Conservation (phyloP, 331 rosid genomes). For the Erythrophleum ivorense region DNA sequence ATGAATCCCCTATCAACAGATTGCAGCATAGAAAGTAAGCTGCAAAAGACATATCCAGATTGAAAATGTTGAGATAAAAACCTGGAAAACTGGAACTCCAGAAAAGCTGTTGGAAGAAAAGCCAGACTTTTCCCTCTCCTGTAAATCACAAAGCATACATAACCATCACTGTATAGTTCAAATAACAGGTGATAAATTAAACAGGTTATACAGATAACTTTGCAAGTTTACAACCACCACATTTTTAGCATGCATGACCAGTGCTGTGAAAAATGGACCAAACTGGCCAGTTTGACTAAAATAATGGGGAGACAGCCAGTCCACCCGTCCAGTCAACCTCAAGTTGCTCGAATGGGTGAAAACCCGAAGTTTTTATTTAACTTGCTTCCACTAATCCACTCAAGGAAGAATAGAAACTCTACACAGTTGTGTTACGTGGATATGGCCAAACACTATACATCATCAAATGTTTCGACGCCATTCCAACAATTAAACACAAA, state of each 20-base stretch:
- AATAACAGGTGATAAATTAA: not conserved
- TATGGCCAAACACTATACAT: not conserved
- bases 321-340: slow-evolving; percentile 24
- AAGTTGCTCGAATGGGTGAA: not conserved
- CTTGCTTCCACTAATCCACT: not conserved
- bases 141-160: slow-evolving; percentile 33
- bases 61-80: slow-evolving; percentile 47
- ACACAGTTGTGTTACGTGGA: not conserved
- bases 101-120: slow-evolving; percentile 59
- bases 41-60: slow-evolving; percentile 22
- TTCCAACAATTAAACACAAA: not conserved
- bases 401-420: not conserved
- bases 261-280: slow-evolving; percentile 12
- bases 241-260: slow-evolving; percentile 17
- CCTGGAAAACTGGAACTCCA: slow-evolving; percentile 97
- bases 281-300: not conserved
- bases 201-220: slow-evolving; percentile 7
- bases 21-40: slow-evolving; percentile 5
- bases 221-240: slow-evolving; percentile 8
- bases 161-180: slow-evolving; percentile 18
- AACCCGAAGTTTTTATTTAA: not conserved
- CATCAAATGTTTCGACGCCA: not conserved
- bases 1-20: slow-evolving; percentile 8
- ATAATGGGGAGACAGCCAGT: not conserved
- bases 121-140: slow-evolving; percentile 85